Base-by-base conservation (phyloP, 495 filamentous ascomycete genomes). In the Hypomontagnella submonticulosa region DNA sequence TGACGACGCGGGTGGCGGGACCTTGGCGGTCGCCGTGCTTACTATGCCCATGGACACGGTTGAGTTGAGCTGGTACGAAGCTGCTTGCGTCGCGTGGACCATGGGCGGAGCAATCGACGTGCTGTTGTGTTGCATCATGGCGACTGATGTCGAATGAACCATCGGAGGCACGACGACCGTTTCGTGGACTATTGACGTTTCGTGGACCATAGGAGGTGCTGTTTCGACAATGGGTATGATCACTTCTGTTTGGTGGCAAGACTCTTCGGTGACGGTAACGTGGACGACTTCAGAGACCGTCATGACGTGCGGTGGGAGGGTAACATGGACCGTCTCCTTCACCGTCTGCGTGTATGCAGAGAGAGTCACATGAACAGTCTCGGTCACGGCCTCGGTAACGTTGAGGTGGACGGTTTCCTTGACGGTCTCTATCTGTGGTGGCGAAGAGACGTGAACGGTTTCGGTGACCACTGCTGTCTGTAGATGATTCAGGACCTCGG, bases 321-420 rank as follows among this genome's bases (percentile, higher is more conserved):
- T 63, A 9, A 63, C 59, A 42, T 66, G 62, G 18, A 66, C 63
- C 3, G 59, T 62, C 38, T 62, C 50, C 12, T 41, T 54, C 3
- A 58, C 61, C 9, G 53, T 57, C 27, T 51, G 16, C 0, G 40
- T 37, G 7, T 64, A 30, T 7, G 43, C 40, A 10, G 61, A 38
- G 11, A 64, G 27, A 27, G 52, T 62, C 3, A 62, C 42, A 20
- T 62, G 52, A 4, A 64, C 61, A 0, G 47, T 59, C 34, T 65
- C 54, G 4, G 48, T 59, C 2, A 66, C 42, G 11, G 62, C 34
- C 16, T 59, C 20, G 6, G 47, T 58, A 33, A 63, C 23, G 8
- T n/a, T n/a, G n/a, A n/a, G n/a, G n/a, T 66, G 62, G 2, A 66
- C 55, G 3, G 55, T 66, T 40, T 66, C 55, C 48, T 57, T 57